Percentiles rank a stretch among this genome's conserved stretches.
These are phyloP conservation scores for Ilyonectria sp. DNA, from an alignment of 2,329 filamentous ascomycete species.

Conservation along the genomic window DNA sequence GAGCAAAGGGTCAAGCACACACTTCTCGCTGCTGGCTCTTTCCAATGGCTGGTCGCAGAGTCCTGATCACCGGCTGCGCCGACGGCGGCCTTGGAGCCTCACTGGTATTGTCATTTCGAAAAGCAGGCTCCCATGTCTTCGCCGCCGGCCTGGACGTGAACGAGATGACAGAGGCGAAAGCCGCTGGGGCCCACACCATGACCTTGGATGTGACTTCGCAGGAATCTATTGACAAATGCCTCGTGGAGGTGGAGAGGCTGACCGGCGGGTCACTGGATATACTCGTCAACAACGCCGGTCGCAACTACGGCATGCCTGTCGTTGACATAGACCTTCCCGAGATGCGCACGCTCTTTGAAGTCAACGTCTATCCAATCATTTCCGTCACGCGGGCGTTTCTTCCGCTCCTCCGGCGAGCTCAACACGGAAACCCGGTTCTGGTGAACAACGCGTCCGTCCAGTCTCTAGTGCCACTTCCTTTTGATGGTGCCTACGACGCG, in stretches of 20 bases:
- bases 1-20: too few species aligned
- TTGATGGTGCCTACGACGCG: too few species aligned
- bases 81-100: constrained; percentile 58
- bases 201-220: constrained; percentile 56
- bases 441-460: too few species aligned
- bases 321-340: constrained; percentile 20
- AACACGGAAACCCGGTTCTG: too few species aligned
- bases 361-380: constrained; percentile 24
- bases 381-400: constrained; percentile 33
- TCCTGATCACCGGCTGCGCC: constrained; percentile 57
- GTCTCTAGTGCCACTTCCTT: too few species aligned
- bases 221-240: constrained; percentile 52
- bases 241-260: too few species aligned
- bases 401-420: constrained; percentile 26
- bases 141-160: constrained; percentile 55
- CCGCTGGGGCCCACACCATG: constrained; percentile 54
- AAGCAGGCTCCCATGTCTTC: constrained; percentile 54
- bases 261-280: constrained; percentile 15
- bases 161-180: constrained; percentile 48
- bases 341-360: constrained; percentile 24
- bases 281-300: constrained; percentile 19
- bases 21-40: too few species aligned
- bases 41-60: too few species aligned
- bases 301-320: constrained; percentile 29
- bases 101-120: constrained; percentile 55